A percentile compares a stretch with the other conserved stretches of the same genome.
These are phyloP conservation scores for Leccinum broughii DNA, from an alignment of 768 basidiomycete species.

Conservation along the genomic window DNA sequence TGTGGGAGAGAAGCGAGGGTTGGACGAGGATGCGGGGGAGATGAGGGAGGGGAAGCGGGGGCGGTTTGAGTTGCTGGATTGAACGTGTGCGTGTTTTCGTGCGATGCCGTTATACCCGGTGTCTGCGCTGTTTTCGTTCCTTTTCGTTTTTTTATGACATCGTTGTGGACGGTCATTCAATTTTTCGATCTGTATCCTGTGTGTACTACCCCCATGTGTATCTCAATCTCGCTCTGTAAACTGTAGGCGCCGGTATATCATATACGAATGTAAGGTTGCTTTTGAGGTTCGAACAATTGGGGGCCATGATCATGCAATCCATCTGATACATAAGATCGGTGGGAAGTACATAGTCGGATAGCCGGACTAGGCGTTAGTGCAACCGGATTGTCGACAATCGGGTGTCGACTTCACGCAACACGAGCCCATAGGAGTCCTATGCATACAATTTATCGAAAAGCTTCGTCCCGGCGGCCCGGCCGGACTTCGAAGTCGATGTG, in stretches of 20 bases:
- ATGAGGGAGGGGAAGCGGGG: constrained; percentile 54
- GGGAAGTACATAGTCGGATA: no score
- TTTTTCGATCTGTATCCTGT: neutral
- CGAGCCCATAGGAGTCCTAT: no score
- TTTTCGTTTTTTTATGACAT: constrained; percentile 4
- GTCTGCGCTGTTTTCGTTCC: neutral
- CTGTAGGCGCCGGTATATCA: neutral
- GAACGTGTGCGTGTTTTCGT: constrained; percentile 15
- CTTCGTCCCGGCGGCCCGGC: no score
- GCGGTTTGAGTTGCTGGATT: constrained; percentile 63
- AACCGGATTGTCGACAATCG: no score
- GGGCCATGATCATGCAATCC: no score
- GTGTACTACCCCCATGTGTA: neutral
- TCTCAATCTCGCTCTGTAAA: neutral
- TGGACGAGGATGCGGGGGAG: constrained; percentile 40
- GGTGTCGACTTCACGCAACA: no score
- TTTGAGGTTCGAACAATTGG: neutral
- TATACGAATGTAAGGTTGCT: neutral
- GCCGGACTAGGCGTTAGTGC: no score
- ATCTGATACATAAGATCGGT: no score
- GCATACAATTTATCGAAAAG: no score
- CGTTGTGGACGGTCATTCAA: constrained; percentile 12
- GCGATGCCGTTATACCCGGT: neutral
- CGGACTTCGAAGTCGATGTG: no score
- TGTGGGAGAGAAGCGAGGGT: constrained; percentile 37